Evolutionary conservation across 2,329 filamentous ascomycete genomes (phyloP), one percentile per base, ranked within the genome.

Genomic region (Thielaviopsis populi): DNA sequence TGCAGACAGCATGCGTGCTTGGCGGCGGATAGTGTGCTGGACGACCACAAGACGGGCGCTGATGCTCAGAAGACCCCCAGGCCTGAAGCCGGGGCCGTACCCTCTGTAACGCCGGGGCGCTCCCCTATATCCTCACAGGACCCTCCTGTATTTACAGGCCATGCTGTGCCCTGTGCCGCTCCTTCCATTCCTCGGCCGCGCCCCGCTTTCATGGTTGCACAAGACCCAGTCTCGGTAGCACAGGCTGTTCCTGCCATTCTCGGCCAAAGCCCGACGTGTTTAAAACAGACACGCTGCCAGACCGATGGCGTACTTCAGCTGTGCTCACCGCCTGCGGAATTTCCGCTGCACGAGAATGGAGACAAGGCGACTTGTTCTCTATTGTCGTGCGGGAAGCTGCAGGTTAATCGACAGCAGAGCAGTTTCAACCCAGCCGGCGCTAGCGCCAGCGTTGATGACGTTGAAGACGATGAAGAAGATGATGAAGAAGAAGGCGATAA

Each of bases 151-250:
- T 56, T 56, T n/a, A 19, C 27, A 56, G 53, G 27, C 53, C 8
- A 6, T 37, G 33, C 24, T 37, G n/a, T 43, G 37, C 1, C 19
- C 54, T 11, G 48, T 53, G 19, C 62, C 30, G 37, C 61, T 22
- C n/a, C 27, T 37, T 40, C 27, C 56, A 59, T n/a, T 24, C 19
- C 56, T 59, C 33, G n/a, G 56, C 19, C 41, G 19, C 17, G 11
- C 53, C n/a, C 15, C 37, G 61, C 42, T 53, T 22, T 24, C 33
- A 30, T 13, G 8, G 59, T 46, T 46, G 1, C 41, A 61, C 59
- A 61, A 56, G 59, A 61, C 59, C n/a, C 59, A 48, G 17, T 17
- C 40, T 33, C 17, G 41, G 59, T 61, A n/a, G 24, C 59, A 61
- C 59, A 43, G 41, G 24, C 41, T 46, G 22, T 46, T 43, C 59